Base-by-base conservation (phyloP, 108 stramenopile genomes). In the Stephanodiscus minutulus region DNA sequence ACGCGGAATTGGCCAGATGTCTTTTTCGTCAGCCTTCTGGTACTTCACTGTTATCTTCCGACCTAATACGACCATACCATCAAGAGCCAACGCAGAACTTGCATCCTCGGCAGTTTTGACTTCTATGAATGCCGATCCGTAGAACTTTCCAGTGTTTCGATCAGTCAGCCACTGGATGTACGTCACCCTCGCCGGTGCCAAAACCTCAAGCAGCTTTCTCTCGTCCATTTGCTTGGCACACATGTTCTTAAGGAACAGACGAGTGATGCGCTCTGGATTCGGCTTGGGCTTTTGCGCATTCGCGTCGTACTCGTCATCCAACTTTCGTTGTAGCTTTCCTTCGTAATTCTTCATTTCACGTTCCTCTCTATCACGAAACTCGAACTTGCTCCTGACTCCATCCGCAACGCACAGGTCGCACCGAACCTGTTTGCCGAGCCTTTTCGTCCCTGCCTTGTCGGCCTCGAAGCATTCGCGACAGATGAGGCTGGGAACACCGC, bases 91-190 rank as follows among this genome's bases (percentile, higher is more conserved):
- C 18, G 91, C 91, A 17, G 88, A 91, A 2, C 81, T 77, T 5
- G 89, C 89, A 28, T 91, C 95, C 29, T 76, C 76, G 4, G 89
- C 73, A 47, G 85, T 89, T 37, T 83, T 83, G 77, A 91, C 88
- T 72, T 96, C 95, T 55, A 91, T 79, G 63, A 93, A 96, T 10
- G 91, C 89, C 27, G 87, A 91, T 37, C 95, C 95, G 65, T 91
- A 91, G 68, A 91, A 96, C 53, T 80, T 87, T 27, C 90, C 91
- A n/a, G 90, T 89, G 54, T 91, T 88, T 44, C 89, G 87, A 68
- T 91, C 91, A 27, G 89, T 91, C 25, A 93, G 87, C 95, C 95
- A 96, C 68, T 96, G 92, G 64, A 93, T 87, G 66, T 93, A 90
- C 10, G 90, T 96, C 13, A 93, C 84, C 55, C 72, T 69, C 18